Evolutionary conservation across 192 early-diverging fungal genomes (phyloP).

Genomic region (Backusella parvicylindrica): DNA sequence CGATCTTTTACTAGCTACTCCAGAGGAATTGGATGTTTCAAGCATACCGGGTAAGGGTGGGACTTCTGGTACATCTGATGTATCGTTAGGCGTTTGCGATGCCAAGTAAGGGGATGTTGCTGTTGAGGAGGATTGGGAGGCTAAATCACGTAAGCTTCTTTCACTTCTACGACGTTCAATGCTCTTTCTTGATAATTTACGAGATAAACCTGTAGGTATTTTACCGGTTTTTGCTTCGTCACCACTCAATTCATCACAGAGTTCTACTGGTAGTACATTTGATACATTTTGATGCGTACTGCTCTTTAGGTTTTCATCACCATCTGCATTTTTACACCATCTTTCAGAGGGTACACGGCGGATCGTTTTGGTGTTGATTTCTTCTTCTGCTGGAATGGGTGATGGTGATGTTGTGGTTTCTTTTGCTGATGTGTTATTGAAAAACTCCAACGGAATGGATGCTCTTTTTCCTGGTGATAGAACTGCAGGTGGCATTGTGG

Average conservation of each 20-base stretch:
- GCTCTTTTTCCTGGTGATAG: not conserved
- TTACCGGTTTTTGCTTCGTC: not conserved
- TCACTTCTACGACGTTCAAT: conserved; percentile 27
- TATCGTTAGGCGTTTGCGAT: not conserved
- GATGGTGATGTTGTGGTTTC: not conserved
- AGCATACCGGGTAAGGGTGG: not conserved
- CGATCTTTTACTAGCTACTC: not conserved
- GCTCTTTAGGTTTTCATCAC: not conserved
- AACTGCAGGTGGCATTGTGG: not conserved
- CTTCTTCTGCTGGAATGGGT: not conserved
- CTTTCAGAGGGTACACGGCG: conserved; percentile 12
- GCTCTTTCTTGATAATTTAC: conserved; percentile 19
- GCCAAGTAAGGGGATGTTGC: not conserved
- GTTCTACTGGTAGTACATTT: not conserved
- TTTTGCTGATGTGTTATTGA: not conserved
- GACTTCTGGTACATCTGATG: not conserved
- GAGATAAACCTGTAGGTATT: conserved; percentile 15
- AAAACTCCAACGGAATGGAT: not conserved
- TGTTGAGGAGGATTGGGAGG: not conserved
- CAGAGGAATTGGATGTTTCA: not conserved
- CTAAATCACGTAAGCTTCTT: conserved; percentile 11
- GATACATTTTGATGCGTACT: not conserved
- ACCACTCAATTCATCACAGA: not conserved
- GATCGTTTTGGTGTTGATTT: not conserved
- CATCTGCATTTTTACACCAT: conserved; percentile 8